Evolutionary conservation across 2,329 filamentous ascomycete genomes (phyloP).

Genomic region (Botrytis hyacinthi): DNA sequence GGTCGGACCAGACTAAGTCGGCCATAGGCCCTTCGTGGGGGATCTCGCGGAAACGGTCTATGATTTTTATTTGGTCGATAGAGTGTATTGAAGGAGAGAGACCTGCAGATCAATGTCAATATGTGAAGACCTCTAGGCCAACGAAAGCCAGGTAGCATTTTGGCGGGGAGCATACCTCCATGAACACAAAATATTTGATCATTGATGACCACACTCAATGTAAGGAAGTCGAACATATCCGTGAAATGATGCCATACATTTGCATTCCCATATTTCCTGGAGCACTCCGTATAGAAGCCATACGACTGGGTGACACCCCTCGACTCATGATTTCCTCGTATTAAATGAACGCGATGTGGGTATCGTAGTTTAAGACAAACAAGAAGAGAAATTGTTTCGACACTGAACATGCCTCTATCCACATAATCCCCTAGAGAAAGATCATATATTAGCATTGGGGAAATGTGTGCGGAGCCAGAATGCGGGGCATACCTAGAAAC

Average conservation of each 20-base stretch:
- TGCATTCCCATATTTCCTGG: conserved; percentile 95
- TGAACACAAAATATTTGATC: conserved; percentile 99
- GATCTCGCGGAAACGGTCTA: conserved; percentile 97
- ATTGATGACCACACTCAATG: conserved; percentile 94
- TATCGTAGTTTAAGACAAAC: conserved; percentile 97
- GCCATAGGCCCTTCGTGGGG: conserved; percentile 99
- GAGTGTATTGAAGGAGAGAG: conserved; percentile 90
- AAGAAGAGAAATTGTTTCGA: conserved; percentile 96
- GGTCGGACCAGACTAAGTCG: conserved; percentile 98
- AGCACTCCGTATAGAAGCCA: conserved; percentile 98
- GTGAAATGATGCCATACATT: conserved; percentile 99
- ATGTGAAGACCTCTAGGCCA: conserved; percentile 9
- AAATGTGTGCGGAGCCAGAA: conserved; percentile 2
- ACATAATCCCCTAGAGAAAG: conserved; percentile 75
- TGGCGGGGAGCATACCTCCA: conserved; percentile 58
- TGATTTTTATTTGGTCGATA: conserved; percentile 99
- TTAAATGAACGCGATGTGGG: conserved; percentile 90
- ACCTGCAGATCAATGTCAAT: conserved; percentile 46
- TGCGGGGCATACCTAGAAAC: conserved; percentile 68
- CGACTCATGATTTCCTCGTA: conserved; percentile 96
- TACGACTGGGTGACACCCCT: conserved; percentile 98
- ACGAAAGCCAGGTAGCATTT: conserved; percentile 23
- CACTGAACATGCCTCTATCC: conserved; percentile 96
- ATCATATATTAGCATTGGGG: conserved; percentile 19
- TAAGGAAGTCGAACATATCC: conserved; percentile 99